Percentiles rank a stretch among this genome's conserved stretches.
These are phyloP conservation scores for Neoboletus brunneissimus DNA, from an alignment of 768 basidiomycete species.

Conservation along the genomic window DNA sequence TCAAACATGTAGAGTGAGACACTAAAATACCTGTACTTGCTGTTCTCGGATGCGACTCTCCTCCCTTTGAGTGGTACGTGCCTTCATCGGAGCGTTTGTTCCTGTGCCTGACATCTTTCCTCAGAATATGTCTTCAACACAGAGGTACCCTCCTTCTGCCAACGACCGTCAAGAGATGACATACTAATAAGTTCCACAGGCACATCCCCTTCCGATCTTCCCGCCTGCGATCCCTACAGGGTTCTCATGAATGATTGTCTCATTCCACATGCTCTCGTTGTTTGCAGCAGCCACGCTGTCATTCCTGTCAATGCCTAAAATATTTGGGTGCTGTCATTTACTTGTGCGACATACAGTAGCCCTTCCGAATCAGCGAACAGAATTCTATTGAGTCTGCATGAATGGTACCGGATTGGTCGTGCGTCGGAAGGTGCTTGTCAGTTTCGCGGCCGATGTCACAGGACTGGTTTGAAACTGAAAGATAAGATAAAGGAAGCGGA, in stretches of 20 bases:
- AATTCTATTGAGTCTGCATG: background rate
- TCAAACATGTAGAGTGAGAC: slow-evolving; percentile 66
- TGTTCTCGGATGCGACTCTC: slow-evolving; percentile 74
- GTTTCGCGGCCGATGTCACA: no score
- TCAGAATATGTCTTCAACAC: slow-evolving; percentile 90
- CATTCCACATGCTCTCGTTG: background rate
- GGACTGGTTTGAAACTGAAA: no score
- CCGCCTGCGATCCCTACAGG: slow-evolving; percentile 46
- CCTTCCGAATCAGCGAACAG: background rate
- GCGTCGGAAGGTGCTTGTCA: no score
- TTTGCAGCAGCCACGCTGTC: background rate
- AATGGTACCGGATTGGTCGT: background rate
- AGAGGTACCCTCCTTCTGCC: slow-evolving; percentile 50
- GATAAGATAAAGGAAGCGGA: no score
- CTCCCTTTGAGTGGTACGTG: slow-evolving; percentile 72
- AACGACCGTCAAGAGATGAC: background rate
- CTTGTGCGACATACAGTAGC: background rate
- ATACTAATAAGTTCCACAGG: slow-evolving; percentile 36
- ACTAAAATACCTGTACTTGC: slow-evolving; percentile 84
- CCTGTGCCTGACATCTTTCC: slow-evolving; percentile 9
- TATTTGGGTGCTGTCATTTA: background rate
- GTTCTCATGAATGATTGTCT: slow-evolving; percentile 38
- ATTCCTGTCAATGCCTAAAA: background rate
- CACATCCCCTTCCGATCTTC: slow-evolving; percentile 73
- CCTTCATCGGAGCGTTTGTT: background rate